phyloP scores from a whole-genome alignment of 1,284 basidiomycete species.

The Tylopilus orsonianus region DNA sequence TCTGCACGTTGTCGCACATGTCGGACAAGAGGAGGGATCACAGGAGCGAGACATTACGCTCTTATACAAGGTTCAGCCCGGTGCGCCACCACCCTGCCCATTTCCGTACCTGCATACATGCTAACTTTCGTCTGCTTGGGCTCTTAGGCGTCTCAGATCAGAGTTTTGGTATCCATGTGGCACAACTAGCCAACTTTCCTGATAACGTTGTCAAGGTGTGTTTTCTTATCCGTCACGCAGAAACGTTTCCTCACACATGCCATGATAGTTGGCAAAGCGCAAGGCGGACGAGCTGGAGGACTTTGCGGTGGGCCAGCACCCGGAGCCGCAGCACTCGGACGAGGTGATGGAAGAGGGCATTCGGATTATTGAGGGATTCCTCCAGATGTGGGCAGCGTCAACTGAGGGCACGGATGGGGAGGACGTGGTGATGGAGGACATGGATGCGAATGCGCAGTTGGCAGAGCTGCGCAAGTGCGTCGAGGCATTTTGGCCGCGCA shows the following conservation, averaged over 20 bases:
- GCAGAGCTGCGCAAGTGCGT: slow-evolving; percentile 65
- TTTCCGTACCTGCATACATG: background rate
- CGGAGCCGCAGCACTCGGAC: slow-evolving; percentile 51
- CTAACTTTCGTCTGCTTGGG: slow-evolving; percentile 6
- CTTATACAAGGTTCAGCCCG: slow-evolving; percentile 94
- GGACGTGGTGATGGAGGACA: slow-evolving; percentile 58
- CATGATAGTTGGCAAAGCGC: slow-evolving; percentile 79
- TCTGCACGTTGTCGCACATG: slow-evolving; percentile 93
- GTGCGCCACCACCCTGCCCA: slow-evolving; percentile 39
- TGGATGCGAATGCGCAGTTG: slow-evolving; percentile 59
- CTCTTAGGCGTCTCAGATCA: slow-evolving; percentile 82
- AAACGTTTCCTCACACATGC: background rate
- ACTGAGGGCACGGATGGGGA: slow-evolving; percentile 43
- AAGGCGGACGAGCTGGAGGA: slow-evolving; percentile 98
- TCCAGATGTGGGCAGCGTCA: slow-evolving; percentile 67
- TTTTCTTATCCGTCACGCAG: background rate
- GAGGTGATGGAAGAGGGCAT: slow-evolving; percentile 79
- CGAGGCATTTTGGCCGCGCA: slow-evolving; percentile 62
- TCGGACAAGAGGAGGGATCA: slow-evolving; percentile 59
- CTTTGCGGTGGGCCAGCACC: slow-evolving; percentile 59
- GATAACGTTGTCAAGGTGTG: slow-evolving; percentile 87
- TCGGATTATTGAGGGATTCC: slow-evolving; percentile 76
- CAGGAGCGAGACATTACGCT: slow-evolving; percentile 88
- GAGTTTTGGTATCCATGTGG: slow-evolving; percentile 98
- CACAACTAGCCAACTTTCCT: slow-evolving; percentile 94